Conservation (phyloP, 2,329 filamentous ascomycete species). For the Penicillium sclerotigenum region DNA sequence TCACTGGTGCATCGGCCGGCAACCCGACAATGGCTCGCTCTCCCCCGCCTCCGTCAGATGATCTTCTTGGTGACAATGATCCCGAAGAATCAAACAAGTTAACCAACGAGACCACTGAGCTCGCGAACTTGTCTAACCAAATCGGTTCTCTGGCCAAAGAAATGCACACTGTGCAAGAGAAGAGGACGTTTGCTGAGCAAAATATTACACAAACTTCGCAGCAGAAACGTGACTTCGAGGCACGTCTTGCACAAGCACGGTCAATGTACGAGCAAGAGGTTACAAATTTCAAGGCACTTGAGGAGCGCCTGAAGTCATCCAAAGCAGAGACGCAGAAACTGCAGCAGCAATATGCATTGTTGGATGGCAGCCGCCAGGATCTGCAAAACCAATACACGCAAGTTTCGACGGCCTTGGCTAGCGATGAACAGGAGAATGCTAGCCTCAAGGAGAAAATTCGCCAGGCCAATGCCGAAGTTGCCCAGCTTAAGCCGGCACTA, state of each 20-base stretch:
- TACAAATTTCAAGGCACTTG: constrained; percentile 75
- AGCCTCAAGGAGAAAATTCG: constrained; percentile 84
- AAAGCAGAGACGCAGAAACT: constrained; percentile 80
- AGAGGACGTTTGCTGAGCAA: constrained; percentile 73
- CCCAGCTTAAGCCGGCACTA: constrained; percentile 80
- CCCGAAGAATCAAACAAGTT: constrained; percentile 84
- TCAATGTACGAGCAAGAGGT: constrained; percentile 91
- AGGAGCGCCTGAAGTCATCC: constrained; percentile 74
- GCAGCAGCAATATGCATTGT: constrained; percentile 75
- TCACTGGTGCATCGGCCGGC: constrained; percentile 61
- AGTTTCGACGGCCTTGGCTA: constrained; percentile 68
- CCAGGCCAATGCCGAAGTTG: constrained; percentile 75
- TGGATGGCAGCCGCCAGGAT: constrained; percentile 79
- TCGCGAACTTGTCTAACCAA: constrained; percentile 95
- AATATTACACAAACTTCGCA: constrained; percentile 76
- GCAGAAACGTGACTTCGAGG: constrained; percentile 92
- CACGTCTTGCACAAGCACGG: constrained; percentile 79
- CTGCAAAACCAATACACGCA: constrained; percentile 79
- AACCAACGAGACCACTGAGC: constrained; percentile 82
- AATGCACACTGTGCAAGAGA: constrained; percentile 87
- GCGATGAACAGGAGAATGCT: constrained; percentile 85
- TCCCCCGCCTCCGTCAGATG: constrained; percentile 63
- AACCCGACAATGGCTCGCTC: constrained; percentile 34
- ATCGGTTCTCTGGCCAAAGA: constrained; percentile 86
- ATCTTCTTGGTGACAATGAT: constrained; percentile 87